Percentiles rank a stretch among this genome's conserved stretches.
phyloP scores from a whole-genome alignment of 257 asterid species.

The Plantago ovata region DNA sequence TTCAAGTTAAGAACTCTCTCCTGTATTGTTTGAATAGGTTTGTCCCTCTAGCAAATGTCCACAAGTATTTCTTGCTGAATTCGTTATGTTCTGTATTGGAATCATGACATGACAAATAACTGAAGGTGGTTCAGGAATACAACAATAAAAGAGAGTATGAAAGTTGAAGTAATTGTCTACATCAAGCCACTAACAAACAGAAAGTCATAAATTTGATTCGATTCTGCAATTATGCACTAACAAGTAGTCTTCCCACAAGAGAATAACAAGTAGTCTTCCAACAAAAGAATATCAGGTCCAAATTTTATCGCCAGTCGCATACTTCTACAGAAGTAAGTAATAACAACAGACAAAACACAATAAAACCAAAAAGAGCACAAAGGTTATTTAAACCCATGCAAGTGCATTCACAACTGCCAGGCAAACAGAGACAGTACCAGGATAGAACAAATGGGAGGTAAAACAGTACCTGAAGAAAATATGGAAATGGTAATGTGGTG shows the following conservation, averaged over 20 bases:
- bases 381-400: neutral
- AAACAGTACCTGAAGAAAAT: neutral
- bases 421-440: conserved; percentile 7
- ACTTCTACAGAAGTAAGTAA: neutral
- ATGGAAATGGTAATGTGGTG: conserved; percentile 9
- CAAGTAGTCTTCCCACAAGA: neutral
- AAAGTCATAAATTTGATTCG: neutral
- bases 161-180: no score
- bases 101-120: neutral
- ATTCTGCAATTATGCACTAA: neutral
- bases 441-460: conserved; percentile 17
- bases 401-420: neutral
- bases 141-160: no score
- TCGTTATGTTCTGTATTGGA: neutral
- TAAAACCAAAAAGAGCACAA: neutral
- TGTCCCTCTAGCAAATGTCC: neutral
- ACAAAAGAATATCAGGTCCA: neutral
- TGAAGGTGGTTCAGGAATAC: neutral
- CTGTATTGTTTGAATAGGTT: neutral
- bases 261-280: neutral
- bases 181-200: neutral
- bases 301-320: neutral
- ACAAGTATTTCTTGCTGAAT: neutral
- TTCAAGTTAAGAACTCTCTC: neutral
- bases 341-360: neutral